phyloP scores from a whole-genome alignment of 169 alveolate genomes.

The Plasmodium malariae region DNA sequence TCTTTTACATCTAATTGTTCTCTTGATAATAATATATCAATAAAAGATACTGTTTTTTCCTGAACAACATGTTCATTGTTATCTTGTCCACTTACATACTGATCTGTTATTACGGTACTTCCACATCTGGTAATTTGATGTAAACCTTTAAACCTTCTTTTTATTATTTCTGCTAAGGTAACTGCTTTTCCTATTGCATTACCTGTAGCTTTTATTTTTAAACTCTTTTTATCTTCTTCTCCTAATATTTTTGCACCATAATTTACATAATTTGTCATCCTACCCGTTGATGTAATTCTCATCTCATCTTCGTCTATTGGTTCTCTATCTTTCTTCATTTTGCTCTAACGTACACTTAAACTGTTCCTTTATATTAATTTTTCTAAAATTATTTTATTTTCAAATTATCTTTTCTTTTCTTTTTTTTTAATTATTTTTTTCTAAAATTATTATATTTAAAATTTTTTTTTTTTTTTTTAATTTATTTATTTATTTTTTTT shows the following conservation, averaged over 20 bases:
- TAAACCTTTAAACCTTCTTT: constrained; percentile 89
- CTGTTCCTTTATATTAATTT: constrained; percentile 77
- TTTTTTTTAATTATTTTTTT: too few relatives aligned
- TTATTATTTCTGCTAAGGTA: constrained; percentile 90
- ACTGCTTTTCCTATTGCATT: constrained; percentile 91
- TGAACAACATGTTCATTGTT: constrained; percentile 85
- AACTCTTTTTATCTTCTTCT: constrained; percentile 80
- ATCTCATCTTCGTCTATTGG: constrained; percentile 89
- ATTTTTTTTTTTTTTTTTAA: too few relatives aligned
- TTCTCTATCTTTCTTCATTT: constrained; percentile 81
- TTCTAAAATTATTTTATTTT: not conserved
- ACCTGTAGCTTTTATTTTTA: constrained; percentile 92
- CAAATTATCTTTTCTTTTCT: not conserved
- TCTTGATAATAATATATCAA: constrained; percentile 84
- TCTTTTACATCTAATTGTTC: constrained; percentile 79
- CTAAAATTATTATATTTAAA: too few relatives aligned
- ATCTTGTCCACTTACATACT: constrained; percentile 88
- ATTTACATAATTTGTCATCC: constrained; percentile 88
- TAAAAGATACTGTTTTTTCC: constrained; percentile 82
- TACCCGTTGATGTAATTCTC: constrained; percentile 88
- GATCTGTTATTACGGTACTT: constrained; percentile 83
- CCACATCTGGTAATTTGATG: constrained; percentile 88
- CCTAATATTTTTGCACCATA: constrained; percentile 87
- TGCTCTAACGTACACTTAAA: too few relatives aligned
- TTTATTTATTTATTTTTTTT: too few relatives aligned